phyloP scores from a whole-genome alignment of 257 asterid genomes.

The Solanum medicagineum region DNA sequence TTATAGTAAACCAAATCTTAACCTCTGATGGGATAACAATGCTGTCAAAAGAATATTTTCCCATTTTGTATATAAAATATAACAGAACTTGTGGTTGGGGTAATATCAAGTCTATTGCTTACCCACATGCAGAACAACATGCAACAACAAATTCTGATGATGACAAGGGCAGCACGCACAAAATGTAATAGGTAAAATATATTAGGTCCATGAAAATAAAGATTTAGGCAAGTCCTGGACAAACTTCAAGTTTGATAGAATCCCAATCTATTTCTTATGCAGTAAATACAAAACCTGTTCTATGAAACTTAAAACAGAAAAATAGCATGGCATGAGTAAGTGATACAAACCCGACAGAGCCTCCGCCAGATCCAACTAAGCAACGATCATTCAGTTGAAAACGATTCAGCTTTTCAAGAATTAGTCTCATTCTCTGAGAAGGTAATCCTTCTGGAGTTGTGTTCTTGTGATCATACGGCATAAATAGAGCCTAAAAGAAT shows the following conservation, averaged over 20 bases:
- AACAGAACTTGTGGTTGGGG: background rate
- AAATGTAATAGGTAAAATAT: background rate
- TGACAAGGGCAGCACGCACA: background rate
- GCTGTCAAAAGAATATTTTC: background rate
- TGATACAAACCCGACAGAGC: constrained; percentile 86
- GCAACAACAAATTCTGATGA: background rate
- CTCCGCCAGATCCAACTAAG: constrained; percentile 96
- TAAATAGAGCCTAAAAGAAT: constrained; percentile 62
- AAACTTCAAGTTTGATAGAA: background rate
- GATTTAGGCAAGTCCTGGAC: background rate
- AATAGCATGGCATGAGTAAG: background rate
- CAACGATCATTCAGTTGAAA: constrained; percentile 73
- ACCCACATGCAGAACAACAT: background rate
- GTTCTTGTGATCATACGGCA: constrained; percentile 99
- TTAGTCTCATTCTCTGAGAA: constrained; percentile 61
- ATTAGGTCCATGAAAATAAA: background rate
- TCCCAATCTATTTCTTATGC: background rate
- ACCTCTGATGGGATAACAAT: background rate
- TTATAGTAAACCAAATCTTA: background rate
- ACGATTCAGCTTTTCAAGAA: constrained; percentile 82
- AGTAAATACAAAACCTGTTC: background rate
- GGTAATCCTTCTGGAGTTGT: constrained; percentile 83
- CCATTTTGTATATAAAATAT: background rate
- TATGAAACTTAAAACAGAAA: background rate
- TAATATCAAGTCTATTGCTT: background rate